These are phyloP conservation scores for Chlamydomonas schloesseri DNA, from an alignment of 139 green algal species.

Conservation along the genomic window DNA sequence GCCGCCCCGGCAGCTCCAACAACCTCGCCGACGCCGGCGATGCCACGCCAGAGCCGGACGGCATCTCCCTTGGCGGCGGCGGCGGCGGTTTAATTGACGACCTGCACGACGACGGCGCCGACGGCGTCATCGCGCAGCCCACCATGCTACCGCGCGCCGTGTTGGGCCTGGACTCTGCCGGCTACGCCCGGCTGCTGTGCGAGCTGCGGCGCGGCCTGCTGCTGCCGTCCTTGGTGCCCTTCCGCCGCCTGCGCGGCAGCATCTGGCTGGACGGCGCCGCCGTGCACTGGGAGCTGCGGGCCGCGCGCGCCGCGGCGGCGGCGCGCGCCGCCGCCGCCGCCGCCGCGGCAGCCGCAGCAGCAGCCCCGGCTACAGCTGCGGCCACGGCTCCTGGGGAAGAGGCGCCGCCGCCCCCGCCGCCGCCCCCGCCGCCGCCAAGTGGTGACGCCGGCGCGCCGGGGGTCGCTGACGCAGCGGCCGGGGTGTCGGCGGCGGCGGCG, in stretches of 20 bases:
- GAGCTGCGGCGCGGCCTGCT: conserved; percentile 29
- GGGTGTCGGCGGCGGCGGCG: background rate
- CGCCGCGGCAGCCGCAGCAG: background rate
- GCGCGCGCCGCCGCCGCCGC: too few species aligned
- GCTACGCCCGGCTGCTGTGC: conserved; percentile 8
- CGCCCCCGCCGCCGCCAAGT: background rate
- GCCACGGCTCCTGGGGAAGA: background rate
- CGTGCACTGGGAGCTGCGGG: too few species aligned
- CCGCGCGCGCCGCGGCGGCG: background rate
- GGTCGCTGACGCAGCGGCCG: too few species aligned
- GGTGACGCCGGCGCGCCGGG: background rate
- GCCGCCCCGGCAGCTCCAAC: background rate
- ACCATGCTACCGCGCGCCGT: background rate
- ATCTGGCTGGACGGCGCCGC: conserved; percentile 1
- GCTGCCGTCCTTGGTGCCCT: conserved; percentile 24
- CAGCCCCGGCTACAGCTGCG: too few species aligned
- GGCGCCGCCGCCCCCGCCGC: background rate
- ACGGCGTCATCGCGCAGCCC: background rate
- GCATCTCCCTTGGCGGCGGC: too few species aligned
- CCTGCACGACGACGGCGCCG: background rate
- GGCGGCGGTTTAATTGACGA: too few species aligned
- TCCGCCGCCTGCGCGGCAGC: conserved; percentile 1
- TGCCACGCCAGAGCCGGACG: background rate
- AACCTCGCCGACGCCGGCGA: background rate
- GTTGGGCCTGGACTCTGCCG: background rate